Base-by-base conservation (phyloP, 1,284 basidiomycete genomes). In the Cutaneotrichosporon mucoides region DNA sequence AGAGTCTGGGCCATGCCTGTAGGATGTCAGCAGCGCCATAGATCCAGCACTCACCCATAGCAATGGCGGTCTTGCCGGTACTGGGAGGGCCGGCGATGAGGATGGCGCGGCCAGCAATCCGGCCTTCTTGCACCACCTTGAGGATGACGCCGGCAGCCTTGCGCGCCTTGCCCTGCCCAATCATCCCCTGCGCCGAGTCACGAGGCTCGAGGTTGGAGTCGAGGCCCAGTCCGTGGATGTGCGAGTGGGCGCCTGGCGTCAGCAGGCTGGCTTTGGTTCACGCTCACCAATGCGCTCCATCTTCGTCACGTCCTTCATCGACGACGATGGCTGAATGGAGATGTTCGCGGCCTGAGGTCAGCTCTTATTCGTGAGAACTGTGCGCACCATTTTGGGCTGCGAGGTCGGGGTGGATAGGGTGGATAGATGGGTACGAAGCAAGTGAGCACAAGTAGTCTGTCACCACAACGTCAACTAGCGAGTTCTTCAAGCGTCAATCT, bases 141-240 rank as follows among this genome's bases (percentile, higher is more conserved):
- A 98, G 84, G 66, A 98, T 94, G 82, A 98, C 89, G 5, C 94
- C 95, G 0, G 95, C 95, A 1, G 95, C 95, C 77, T 95, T 96
- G 41, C 95, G 85, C 15, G 95, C 95, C 73, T 92, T 91, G 13
- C 83, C 89, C 76, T 99, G 95, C 0, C 95, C 95, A 36, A 99
- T 92, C 88, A 99, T 95, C 5, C 95, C 95, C 76, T 98, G 92
- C 0, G 90, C 76, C 10, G 76, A 86, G 38, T 84, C 84, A 16
- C 91, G 85, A 9, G 95, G 92, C 78, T 98, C 92, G 62, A 98
- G 84, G 67, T 92, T 78, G 48, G 82, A 90, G 73, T 97, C 94
- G 55, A 99, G 85, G 3, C 95, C 95, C 34, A 99, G 84, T 2
- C 94, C 93, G 57, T 86, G 90, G 70, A 97, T 93, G 80, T 97